Base-by-base conservation (phyloP, 805 yeast genomes). In the Ogataea sp. region DNA sequence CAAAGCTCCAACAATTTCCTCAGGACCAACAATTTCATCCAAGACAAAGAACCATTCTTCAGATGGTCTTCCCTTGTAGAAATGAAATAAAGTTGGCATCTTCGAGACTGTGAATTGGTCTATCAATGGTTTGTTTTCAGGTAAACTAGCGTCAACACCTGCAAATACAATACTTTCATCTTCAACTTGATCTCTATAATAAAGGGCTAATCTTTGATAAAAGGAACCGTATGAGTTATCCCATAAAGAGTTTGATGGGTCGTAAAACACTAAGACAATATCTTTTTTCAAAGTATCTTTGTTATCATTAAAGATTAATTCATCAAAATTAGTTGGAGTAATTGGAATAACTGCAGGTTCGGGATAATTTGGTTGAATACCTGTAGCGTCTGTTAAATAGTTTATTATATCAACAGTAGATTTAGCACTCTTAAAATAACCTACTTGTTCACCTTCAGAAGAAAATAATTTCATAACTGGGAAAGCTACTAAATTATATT, bases 381-480 rank as follows among this genome's bases (percentile, higher is more conserved):
- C 68, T 2, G 67, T 62, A 13, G 52, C 38, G 15, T 53, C 61
- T 1, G 44, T 37, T 16, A 67, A 39, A 42, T 51, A 66, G 3
- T 53, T 46, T 4, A 64, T 55, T 43, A 67, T 36, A 8, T 53
- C 50, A 24, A 49, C 53, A 2, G 55, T 52, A 40, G 67, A 48
- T 14, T 17, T 35, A 1, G 58, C 61, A 2, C 62, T 65, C 1
- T 50, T 48, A 48, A 61, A 76, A 2, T 59, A 53, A 0, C 57
- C 62, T 4, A 71, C 59, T 39, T 61, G 56, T 36, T 63, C 66
- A 1, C 73, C 70, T 31, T 59, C 57, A 36, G 61, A 59, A 26
- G 68, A 55, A 43, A 72, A 68, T 6, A 78, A 49, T 46, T 68
- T 65, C 37, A 78, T 41, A 1, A 70, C 60, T 1, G 85, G 85